phyloP scores from a whole-genome alignment of 768 basidiomycete species.

The Melanogaster broomeanus region DNA sequence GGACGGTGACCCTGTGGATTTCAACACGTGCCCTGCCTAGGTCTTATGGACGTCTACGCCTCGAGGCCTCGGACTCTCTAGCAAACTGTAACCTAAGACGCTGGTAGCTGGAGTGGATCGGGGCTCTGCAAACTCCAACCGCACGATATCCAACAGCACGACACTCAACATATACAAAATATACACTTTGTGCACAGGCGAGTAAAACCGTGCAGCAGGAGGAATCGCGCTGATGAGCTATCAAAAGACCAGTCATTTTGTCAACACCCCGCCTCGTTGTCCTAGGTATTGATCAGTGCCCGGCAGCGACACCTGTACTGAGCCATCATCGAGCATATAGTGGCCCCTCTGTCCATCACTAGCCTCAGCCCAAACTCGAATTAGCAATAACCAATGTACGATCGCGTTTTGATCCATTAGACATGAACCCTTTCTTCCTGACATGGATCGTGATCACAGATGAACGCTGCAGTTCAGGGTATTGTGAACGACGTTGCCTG shows the following conservation, averaged over 20 bases:
- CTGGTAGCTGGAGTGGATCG: not conserved
- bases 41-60: not conserved
- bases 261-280: no score
- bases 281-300: no score
- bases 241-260: no score
- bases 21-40: not conserved
- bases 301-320: no score
- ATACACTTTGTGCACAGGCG: not conserved
- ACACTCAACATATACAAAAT: not conserved
- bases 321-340: no score
- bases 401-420: not conserved
- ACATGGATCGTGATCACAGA: not conserved
- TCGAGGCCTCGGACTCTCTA: no score
- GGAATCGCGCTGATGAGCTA: not conserved
- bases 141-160: not conserved
- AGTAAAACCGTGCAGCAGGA: not conserved
- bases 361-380: not conserved
- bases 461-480: not conserved
- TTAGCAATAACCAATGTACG: not conserved
- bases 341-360: not conserved
- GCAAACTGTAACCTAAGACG: not conserved
- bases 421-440: not conserved
- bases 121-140: not conserved
- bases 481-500: not conserved
- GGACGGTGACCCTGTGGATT: no score